Conservation (phyloP, 257 asterid genomes). For the Fraxinus anomala region DNA sequence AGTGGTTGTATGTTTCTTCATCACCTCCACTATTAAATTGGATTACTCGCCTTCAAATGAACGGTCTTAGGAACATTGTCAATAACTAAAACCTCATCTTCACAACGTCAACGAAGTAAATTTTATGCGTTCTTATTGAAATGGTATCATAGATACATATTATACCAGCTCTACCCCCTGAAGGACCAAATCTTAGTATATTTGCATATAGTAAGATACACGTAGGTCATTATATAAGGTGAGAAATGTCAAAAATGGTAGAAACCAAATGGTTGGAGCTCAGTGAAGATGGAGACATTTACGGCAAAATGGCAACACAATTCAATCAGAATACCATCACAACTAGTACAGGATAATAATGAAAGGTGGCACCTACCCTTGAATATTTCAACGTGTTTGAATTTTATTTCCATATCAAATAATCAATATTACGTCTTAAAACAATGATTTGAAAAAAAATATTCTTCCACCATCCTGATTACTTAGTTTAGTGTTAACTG, state of each 20-base stretch:
- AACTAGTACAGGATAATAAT: neutral
- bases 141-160: neutral
- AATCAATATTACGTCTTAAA: neutral
- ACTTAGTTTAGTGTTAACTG: too few species aligned
- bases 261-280: neutral
- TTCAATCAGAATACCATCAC: too few species aligned
- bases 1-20: too few species aligned
- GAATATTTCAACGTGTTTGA: neutral
- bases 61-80: too few species aligned
- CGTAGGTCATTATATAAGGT: neutral
- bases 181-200: too few species aligned
- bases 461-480: too few species aligned
- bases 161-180: neutral
- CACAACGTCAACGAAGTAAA: too few species aligned
- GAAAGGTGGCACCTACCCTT: neutral
- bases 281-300: neutral
- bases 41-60: too few species aligned
- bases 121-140: too few species aligned
- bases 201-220: neutral
- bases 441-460: too few species aligned
- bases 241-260: neutral
- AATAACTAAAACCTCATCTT: too few species aligned
- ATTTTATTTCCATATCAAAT: neutral
- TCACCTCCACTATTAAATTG: too few species aligned
- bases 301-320: neutral